phyloP scores from a whole-genome alignment of 768 basidiomycete genomes.

The Lactarius sp. region DNA sequence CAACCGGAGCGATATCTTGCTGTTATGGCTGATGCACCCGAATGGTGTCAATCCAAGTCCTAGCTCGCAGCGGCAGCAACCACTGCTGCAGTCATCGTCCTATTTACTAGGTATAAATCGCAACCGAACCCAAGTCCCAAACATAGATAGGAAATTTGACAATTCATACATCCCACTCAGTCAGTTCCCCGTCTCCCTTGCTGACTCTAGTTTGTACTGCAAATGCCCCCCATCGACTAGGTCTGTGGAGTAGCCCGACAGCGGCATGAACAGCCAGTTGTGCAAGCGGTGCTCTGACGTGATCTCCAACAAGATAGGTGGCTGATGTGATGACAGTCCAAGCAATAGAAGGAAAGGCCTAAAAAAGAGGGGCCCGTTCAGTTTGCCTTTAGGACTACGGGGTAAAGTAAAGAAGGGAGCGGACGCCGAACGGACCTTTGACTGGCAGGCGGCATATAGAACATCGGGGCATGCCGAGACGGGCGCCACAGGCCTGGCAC shows the following conservation, averaged over 20 bases:
- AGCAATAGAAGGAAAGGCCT: slow-evolving; percentile 58
- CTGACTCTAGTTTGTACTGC: too few species aligned
- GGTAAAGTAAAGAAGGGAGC: neutral
- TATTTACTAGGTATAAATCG: too few species aligned
- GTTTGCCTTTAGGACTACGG: neutral
- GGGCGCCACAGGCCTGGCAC: slow-evolving; percentile 43
- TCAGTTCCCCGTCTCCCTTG: too few species aligned
- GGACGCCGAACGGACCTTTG: slow-evolving; percentile 41
- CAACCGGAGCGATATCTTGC: neutral
- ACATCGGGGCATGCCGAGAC: slow-evolving; percentile 49
- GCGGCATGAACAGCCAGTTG: slow-evolving; percentile 65
- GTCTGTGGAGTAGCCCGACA: slow-evolving; percentile 33
- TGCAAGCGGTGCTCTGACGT: slow-evolving; percentile 48
- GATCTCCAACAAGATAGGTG: slow-evolving; percentile 62
- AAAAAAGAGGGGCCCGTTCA: neutral
- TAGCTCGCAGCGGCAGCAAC: neutral
- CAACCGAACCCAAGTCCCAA: too few species aligned
- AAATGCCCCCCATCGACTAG: neutral
- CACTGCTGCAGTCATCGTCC: neutral
- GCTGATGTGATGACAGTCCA: slow-evolving; percentile 57
- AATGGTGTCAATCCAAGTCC: too few species aligned
- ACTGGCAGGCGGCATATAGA: slow-evolving; percentile 73
- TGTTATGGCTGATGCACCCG: neutral
- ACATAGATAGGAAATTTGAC: too few species aligned
- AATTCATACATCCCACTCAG: too few species aligned